A percentile compares a stretch with the other conserved stretches of the same genome.
phyloP scores from a whole-genome alignment of 345 rosid species.

The rapeseed (Brassica napus) region DNA sequence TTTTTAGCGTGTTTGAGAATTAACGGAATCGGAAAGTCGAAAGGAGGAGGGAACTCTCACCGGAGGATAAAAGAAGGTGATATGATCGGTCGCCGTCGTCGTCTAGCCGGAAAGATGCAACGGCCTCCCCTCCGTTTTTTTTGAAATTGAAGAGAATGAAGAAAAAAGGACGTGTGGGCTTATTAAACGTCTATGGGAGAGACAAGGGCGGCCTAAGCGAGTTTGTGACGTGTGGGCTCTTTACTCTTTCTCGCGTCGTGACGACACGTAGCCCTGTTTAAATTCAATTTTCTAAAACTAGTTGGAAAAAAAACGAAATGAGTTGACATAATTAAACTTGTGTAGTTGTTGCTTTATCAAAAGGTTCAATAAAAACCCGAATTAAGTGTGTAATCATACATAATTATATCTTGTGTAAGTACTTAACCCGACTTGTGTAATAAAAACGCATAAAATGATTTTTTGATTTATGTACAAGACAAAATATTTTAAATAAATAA shows the following conservation, averaged over 20 bases:
- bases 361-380: no score
- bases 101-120: constrained; percentile 13
- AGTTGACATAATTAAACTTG: no score
- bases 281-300: no score
- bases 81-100: constrained; percentile 1
- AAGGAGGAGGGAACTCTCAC: not conserved
- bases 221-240: constrained; percentile 20
- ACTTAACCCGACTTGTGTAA: no score
- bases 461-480: no score
- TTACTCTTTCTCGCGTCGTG: constrained; percentile 16
- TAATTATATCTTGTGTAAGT: no score
- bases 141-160: constrained; percentile 17
- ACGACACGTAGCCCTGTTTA: constrained; percentile 16
- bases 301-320: no score
- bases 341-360: no score
- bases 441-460: no score
- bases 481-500: no score
- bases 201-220: not conserved
- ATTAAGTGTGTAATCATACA: no score
- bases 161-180: not conserved
- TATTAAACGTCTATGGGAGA: not conserved
- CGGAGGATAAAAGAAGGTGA: not conserved
- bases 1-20: not conserved
- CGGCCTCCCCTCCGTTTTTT: constrained; percentile 12
- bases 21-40: not conserved